Percentiles rank a stretch among this genome's conserved stretches.
These are phyloP conservation scores for Chaetomiaceae sp. DNA, from an alignment of 2,329 filamentous ascomycete species.

Conservation along the genomic window DNA sequence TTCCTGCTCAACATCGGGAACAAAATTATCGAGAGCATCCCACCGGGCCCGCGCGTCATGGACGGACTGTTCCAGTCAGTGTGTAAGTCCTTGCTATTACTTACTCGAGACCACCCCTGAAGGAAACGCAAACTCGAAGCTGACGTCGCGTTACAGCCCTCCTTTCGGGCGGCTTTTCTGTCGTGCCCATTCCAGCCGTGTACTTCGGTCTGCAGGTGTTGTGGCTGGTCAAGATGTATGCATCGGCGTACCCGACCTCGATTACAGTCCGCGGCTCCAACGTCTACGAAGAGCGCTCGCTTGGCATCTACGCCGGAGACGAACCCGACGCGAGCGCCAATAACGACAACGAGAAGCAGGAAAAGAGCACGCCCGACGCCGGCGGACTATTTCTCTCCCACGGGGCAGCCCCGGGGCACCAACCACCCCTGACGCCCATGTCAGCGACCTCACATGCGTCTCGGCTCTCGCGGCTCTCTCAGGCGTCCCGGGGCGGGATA, in stretches of 20 bases:
- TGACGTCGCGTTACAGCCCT: slow-evolving; percentile 40
- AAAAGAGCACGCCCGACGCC: not conserved
- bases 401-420: not conserved
- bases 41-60: slow-evolving; percentile 51
- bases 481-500: slow-evolving; percentile 4
- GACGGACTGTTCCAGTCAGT: slow-evolving; percentile 63
- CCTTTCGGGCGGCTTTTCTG: slow-evolving; percentile 61
- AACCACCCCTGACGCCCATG: slow-evolving; percentile 2
- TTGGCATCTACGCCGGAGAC: slow-evolving; percentile 53
- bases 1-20: slow-evolving; percentile 63
- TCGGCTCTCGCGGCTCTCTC: slow-evolving; percentile 5
- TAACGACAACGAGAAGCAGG: slow-evolving; percentile 9
- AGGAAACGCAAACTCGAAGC: too few relatives aligned
- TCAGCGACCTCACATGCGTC: slow-evolving; percentile 1
- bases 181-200: slow-evolving; percentile 54
- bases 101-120: too few relatives aligned
- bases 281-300: slow-evolving; percentile 65
- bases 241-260: slow-evolving; percentile 58
- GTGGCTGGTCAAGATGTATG: slow-evolving; percentile 64
- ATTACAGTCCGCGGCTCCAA: slow-evolving; percentile 66
- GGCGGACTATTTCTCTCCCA: slow-evolving; percentile 2
- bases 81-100: slow-evolving; percentile 39
- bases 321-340: slow-evolving; percentile 27
- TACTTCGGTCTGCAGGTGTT: slow-evolving; percentile 56
- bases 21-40: slow-evolving; percentile 48